Conservation (phyloP, 345 rosid genomes). For the Linum tenue region DNA sequence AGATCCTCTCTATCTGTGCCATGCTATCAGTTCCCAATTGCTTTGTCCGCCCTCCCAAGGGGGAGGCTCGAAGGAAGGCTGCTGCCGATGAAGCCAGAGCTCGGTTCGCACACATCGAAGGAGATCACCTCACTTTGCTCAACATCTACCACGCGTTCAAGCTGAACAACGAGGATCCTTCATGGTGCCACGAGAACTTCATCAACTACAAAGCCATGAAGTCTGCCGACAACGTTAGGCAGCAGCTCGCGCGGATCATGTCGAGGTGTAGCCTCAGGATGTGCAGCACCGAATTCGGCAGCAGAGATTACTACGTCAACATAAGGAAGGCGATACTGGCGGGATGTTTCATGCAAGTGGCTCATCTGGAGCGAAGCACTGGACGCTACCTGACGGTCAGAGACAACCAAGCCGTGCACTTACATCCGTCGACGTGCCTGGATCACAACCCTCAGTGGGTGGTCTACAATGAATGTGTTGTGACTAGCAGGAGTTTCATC, state of each 20-base stretch:
- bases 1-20: no score
- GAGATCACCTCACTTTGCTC: slow-evolving; percentile 10
- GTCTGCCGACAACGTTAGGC: slow-evolving; percentile 85
- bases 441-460: slow-evolving; percentile 83
- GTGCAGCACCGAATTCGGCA: no score
- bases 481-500: no score
- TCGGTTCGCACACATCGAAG: slow-evolving; percentile 93
- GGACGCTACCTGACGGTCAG: slow-evolving; percentile 89
- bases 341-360: slow-evolving; percentile 75
- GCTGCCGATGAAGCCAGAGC: slow-evolving; percentile 99
- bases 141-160: slow-evolving; percentile 35
- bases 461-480: no score
- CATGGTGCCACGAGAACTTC: slow-evolving; percentile 95
- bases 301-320: no score
- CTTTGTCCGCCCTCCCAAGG: no score
- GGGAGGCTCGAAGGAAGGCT: slow-evolving; percentile 36
- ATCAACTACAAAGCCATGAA: slow-evolving; percentile 77
- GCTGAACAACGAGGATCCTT: slow-evolving; percentile 79
- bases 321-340: no score
- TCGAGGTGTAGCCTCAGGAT: slow-evolving; percentile 18
- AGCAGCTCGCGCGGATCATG: slow-evolving; percentile 93
- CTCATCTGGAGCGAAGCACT: slow-evolving; percentile 64
- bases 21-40: no score
- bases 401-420: slow-evolving; percentile 47
- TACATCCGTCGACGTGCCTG: slow-evolving; percentile 60